Evolutionary conservation across 495 filamentous ascomycete species (phyloP).

Genomic region (Chaetomium fimeti): DNA sequence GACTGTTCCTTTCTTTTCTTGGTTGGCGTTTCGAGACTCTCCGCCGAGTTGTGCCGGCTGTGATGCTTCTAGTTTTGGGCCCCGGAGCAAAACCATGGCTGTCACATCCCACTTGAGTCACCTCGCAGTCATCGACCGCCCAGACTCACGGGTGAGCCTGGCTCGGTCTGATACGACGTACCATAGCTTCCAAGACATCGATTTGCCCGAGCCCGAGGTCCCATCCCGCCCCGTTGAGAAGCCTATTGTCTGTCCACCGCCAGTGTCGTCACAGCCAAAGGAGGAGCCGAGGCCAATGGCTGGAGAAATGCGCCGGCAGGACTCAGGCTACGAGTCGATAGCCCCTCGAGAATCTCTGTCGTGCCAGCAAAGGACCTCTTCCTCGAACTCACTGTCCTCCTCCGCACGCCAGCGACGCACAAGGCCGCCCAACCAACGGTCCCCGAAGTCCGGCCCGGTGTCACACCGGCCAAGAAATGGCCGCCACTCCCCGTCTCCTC

Average conservation of each 20-base stretch:
- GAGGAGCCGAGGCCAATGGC: conserved; percentile 22
- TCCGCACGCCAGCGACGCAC: conserved; percentile 36
- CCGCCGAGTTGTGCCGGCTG: conserved; percentile 13
- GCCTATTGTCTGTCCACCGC: conserved; percentile 14
- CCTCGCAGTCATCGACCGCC: conserved; percentile 37
- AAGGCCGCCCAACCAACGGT: conserved; percentile 38
- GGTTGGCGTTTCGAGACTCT: conserved; percentile 6
- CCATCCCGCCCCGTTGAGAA: conserved; percentile 16
- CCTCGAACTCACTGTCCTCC: conserved; percentile 29
- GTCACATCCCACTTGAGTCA: conserved; percentile 37
- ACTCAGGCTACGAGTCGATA: conserved; percentile 52
- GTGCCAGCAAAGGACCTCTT: conserved; percentile 23
- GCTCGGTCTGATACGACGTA: conserved; percentile 46
- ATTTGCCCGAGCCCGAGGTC: conserved; percentile 36
- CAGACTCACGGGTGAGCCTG: conserved; percentile 43
- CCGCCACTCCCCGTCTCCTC: conserved; percentile 32
- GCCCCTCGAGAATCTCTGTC: conserved; percentile 32
- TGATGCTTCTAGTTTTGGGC: conserved; percentile 24
- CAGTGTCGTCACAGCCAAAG: conserved; percentile 9
- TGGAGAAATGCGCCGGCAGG: conserved; percentile 47
- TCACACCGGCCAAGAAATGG: conserved; percentile 29
- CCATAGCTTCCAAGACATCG: conserved; percentile 49
- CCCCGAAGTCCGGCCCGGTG: conserved; percentile 36
- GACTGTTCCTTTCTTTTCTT: conserved; percentile 5
- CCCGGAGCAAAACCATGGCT: conserved; percentile 12